Conservation (phyloP, 495 filamentous ascomycete genomes). For the Talaromyces borbonicus region DNA sequence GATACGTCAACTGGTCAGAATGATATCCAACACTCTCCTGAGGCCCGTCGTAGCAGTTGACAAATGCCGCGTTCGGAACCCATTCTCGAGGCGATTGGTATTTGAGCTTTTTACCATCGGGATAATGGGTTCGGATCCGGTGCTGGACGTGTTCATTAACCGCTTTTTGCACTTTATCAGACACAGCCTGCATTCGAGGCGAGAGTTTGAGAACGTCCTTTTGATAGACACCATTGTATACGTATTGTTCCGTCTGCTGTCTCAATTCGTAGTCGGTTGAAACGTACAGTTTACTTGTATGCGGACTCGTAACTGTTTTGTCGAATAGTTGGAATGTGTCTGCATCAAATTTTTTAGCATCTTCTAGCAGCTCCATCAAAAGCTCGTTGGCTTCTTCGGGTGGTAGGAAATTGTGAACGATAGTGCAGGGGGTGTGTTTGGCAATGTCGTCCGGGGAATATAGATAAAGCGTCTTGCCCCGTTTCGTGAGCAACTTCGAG, state of each 20-base stretch:
- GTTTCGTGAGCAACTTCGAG: constrained; percentile 48
- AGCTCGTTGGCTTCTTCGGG: constrained; percentile 58
- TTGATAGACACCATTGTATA: constrained; percentile 69
- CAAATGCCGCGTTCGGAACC: constrained; percentile 82
- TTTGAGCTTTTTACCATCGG: constrained; percentile 59
- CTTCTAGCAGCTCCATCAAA: constrained; percentile 63
- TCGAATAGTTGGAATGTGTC: constrained; percentile 80
- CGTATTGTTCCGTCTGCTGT: constrained; percentile 54
- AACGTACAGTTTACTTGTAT: constrained; percentile 75
- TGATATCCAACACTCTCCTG: constrained; percentile 83
- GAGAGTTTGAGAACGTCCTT: constrained; percentile 66
- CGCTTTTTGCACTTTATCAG: constrained; percentile 51
- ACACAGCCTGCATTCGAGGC: constrained; percentile 58
- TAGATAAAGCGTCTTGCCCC: constrained; percentile 73
- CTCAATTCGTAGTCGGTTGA: constrained; percentile 48
- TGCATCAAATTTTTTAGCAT: constrained; percentile 63
- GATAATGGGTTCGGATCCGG: constrained; percentile 54
- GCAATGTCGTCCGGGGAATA: constrained; percentile 71
- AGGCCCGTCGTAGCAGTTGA: constrained; percentile 82
- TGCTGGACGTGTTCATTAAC: constrained; percentile 66
- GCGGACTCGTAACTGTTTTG: constrained; percentile 68
- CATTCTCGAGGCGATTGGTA: constrained; percentile 57
- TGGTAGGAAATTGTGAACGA: constrained; percentile 85
- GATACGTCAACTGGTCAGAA: constrained; percentile 83
- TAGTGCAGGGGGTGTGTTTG: constrained; percentile 72